phyloP scores from a whole-genome alignment of 2,329 filamentous ascomycete genomes.

The Nemania abortiva region DNA sequence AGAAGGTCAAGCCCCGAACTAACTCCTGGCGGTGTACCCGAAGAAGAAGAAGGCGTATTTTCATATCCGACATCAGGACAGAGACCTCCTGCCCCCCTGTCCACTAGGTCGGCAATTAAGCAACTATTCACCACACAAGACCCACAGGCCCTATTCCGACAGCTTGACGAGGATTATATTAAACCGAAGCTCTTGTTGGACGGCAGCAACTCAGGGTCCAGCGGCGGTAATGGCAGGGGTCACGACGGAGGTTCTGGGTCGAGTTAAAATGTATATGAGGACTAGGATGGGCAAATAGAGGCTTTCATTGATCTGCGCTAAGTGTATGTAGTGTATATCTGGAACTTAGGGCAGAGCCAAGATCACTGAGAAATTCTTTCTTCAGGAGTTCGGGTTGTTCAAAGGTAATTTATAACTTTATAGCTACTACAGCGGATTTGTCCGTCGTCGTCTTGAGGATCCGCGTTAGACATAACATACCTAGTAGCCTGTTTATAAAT shows the following conservation, averaged over 20 bases:
- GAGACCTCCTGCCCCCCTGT: conserved; percentile 62
- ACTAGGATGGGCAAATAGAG: conserved; percentile 28
- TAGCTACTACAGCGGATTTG: neutral
- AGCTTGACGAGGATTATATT: conserved; percentile 95
- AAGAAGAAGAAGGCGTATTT: conserved; percentile 52
- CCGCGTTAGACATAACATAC: too few relatives aligned
- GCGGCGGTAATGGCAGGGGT: conserved; percentile 43
- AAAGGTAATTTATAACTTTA: conserved; percentile 11
- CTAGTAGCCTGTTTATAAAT: too few relatives aligned
- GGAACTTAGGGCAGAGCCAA: conserved; percentile 15
- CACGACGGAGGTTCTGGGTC: conserved; percentile 48
- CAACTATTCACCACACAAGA: conserved; percentile 89
- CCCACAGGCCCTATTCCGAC: conserved; percentile 88
- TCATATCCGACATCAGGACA: conserved; percentile 54
- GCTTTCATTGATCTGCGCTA: conserved; percentile 26
- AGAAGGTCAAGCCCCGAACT: conserved; percentile 56
- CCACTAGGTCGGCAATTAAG: conserved; percentile 79
- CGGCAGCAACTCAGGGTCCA: conserved; percentile 59
- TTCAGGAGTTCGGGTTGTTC: conserved; percentile 33
- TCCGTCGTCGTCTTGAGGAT: neutral
- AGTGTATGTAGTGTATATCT: conserved; percentile 35
- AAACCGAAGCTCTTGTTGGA: conserved; percentile 92
- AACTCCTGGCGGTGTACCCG: conserved; percentile 45
- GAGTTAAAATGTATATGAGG: conserved; percentile 31
- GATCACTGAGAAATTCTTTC: conserved; percentile 35